Evolutionary conservation across 169 alveolate species (phyloP).

Genomic region (Eimeria necatrix): DNA sequence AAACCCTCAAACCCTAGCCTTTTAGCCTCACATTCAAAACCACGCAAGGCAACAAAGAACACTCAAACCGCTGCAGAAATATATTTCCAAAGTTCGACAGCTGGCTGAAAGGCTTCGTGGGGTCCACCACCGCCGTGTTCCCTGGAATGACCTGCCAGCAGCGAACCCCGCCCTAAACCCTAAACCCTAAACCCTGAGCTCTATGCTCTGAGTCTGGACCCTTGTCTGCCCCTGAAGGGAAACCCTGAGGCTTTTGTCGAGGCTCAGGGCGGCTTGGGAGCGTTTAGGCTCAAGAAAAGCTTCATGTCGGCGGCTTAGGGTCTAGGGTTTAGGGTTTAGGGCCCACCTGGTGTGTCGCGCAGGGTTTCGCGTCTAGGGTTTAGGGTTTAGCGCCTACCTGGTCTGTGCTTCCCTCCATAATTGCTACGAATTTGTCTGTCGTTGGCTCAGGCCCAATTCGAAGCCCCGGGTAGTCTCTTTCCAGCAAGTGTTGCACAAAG

Average conservation of each 20-base stretch:
- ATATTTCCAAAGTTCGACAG: constrained; percentile 88
- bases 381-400: constrained; percentile 78
- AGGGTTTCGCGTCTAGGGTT: constrained; percentile 47
- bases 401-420: constrained; percentile 84
- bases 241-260: not conserved
- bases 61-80: constrained; percentile 87
- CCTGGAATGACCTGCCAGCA: constrained; percentile 84
- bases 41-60: constrained; percentile 82
- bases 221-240: not conserved
- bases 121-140: constrained; percentile 89
- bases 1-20: not conserved
- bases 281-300: too few relatives aligned
- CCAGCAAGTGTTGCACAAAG: constrained; percentile 86
- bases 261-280: too few relatives aligned
- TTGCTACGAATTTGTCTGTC: constrained; percentile 89
- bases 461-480: constrained; percentile 86
- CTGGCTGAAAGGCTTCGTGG: constrained; percentile 89
- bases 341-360: not conserved
- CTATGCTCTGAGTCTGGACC: too few relatives aligned
- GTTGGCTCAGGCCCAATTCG: constrained; percentile 93
- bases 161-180: not conserved
- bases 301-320: not conserved
- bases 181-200: constrained; percentile 37
- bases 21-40: constrained; percentile 56
- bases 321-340: not conserved